Evolutionary conservation across 768 basidiomycete genomes (phyloP), one percentile per base, ranked within the genome.

Genomic region (Pisolithus orientalis): DNA sequence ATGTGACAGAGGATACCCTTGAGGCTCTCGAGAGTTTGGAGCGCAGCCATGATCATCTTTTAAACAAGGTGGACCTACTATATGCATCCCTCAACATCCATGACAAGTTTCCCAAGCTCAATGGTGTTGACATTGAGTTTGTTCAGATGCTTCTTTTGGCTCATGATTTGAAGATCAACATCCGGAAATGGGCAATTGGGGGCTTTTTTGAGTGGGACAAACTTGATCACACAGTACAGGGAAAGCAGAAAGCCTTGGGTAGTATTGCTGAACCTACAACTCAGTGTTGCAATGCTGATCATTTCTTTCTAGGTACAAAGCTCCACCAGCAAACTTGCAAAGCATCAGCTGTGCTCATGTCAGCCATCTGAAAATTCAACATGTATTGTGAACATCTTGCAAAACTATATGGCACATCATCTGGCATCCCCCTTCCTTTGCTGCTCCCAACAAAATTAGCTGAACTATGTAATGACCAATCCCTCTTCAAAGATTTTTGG

Each of bases 111-210:
- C 72, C 70, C 0, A 69, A 69, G 27, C 67, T 75, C 2, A 25
- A 57, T n/a, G 59, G 59, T 5, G 34, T 71, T 6, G 50, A 61
- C 10, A 44, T 66, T 4, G 59, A 67, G 5, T 71, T 71, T 52
- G 60, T 72, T 3, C 53, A 53, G 4, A 61, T 57, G 0, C 65
- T 76, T 0, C 49, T 75, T 1, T 57, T 72, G 49, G 69, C 66
- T 3, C 59, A 63, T 0, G 70, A 75, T 52, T 59, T 73, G 24
- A 76, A 75, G 52, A 70, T 72, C 27, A 72, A 69, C 47, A 70
- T 74, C 5, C 53, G 65, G 7, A 69, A 68, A 49, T 54, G 61
- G 10, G 69, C 66, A 0, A 61, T 72, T 10, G 62, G 64, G 0
- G 62, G 62, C 16, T 72, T 74, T 39, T 69, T 70, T 27, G 70